Evolutionary conservation across 768 basidiomycete species (phyloP), one percentile per base, ranked within the genome.

Genomic region (Mycena rebaudengoi): DNA sequence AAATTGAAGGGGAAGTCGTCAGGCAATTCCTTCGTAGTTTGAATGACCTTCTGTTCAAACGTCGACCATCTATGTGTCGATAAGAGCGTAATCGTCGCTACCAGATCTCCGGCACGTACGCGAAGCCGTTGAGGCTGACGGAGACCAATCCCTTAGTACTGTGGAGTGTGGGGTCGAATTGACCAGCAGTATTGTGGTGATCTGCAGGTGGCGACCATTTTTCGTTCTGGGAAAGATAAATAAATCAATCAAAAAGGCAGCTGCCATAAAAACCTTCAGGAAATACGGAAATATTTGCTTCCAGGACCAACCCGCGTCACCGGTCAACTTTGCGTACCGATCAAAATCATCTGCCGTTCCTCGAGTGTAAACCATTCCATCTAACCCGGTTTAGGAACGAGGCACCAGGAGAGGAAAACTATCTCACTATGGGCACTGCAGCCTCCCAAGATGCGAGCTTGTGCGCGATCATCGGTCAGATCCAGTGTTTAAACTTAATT

Each of bases 291-390:
- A 69, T 37, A 83, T 72, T 12, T 70, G 72, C 21, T 72, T 61
- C 81, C 81, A 83, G 10, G 69, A 71, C 79, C 78, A 82, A 14
- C 77, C 76, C 11, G 59, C 18, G 64, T 83, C 79, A 8, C 74
- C 75, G 13, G 78, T 74, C 18, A 78, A 59, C 12, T 57, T 45
- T 2, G 75, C 79, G 12, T 73, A 73, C 32, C 75, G 74, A 43
- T 82, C 70, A 60, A 70, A 81, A 37, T 83, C 80, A 21, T 80
- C 80, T 4, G 46, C 67, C 0, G 78, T 67, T 3, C 79, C 77
- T 21, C 75, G 73, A 7, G 77, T 78, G 58, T 77, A 79, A 16
- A 77, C 69, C 70, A 80, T 72, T 43, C 71, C 75, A 59, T 80
- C 79, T 78, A 50, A 4, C 6, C 14, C 7, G 10, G 6, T 26